These are phyloP conservation scores for Zygoascus hellenicus DNA, from an alignment of 1,139 yeast genomes.

Conservation along the genomic window DNA sequence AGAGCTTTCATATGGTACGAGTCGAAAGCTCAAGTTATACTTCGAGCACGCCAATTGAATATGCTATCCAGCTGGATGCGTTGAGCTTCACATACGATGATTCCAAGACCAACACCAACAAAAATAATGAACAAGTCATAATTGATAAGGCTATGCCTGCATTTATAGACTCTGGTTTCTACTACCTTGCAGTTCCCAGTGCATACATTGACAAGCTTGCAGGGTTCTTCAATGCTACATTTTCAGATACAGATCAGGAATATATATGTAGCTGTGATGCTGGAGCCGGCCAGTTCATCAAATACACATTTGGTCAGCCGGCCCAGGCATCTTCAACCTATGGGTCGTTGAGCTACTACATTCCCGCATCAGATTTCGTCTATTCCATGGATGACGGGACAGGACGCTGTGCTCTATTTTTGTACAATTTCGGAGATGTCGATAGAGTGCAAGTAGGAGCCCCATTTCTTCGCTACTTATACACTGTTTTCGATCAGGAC, in stretches of 20 bases:
- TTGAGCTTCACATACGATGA: background rate
- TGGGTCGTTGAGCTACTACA: conserved; percentile 14
- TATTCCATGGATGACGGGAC: conserved; percentile 12
- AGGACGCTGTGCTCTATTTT: conserved; percentile 14
- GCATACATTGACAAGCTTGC: conserved; percentile 6
- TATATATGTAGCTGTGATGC: conserved; percentile 11
- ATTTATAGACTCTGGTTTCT: conserved; percentile 40
- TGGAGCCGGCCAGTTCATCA: conserved; percentile 1
- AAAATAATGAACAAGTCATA: conserved; percentile 9
- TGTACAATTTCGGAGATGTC: conserved; percentile 11
- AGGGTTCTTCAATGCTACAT: conserved; percentile 14
- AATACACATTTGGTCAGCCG: conserved; percentile 9
- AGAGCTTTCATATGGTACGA: conserved; percentile 25
- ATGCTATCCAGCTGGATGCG: conserved; percentile 16
- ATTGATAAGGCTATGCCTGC: conserved; percentile 12
- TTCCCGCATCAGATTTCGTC: conserved; percentile 15
- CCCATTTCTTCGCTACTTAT: conserved; percentile 48
- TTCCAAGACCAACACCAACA: conserved; percentile 1
- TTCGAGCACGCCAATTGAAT: conserved; percentile 14
- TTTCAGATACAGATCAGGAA: conserved; percentile 11
- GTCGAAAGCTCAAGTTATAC: conserved; percentile 11
- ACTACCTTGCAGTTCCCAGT: conserved; percentile 15
- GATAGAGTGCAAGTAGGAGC: conserved; percentile 42
- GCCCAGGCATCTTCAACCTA: background rate
- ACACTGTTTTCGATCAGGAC: conserved; percentile 53